phyloP scores from a whole-genome alignment of 768 basidiomycete genomes.

The Phylloporus arenicola region DNA sequence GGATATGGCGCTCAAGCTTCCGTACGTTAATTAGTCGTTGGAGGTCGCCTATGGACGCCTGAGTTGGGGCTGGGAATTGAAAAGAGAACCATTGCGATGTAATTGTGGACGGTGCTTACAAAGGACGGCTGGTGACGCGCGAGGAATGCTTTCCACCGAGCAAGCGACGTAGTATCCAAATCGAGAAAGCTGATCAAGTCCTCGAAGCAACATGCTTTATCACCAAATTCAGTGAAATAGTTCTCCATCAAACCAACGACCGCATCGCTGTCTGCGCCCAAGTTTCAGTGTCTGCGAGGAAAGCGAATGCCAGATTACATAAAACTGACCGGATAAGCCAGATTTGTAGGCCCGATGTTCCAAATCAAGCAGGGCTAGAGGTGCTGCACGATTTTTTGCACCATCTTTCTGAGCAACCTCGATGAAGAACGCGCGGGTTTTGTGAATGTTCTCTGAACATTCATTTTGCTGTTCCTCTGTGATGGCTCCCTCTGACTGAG shows the following conservation, averaged over 20 bases:
- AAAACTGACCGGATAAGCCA: conserved; percentile 39
- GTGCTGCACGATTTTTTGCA: conserved; percentile 64
- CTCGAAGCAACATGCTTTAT: conserved; percentile 84
- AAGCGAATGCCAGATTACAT: neutral
- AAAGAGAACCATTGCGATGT: conserved; percentile 10
- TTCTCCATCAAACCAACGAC: conserved; percentile 49
- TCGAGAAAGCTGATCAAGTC: conserved; percentile 68
- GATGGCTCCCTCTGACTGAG: conserved; percentile 19
- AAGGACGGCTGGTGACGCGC: conserved; percentile 42
- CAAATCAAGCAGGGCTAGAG: conserved; percentile 70
- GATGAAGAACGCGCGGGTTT: conserved; percentile 48
- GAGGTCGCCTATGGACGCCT: conserved; percentile 53
- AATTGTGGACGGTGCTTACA: conserved; percentile 34
- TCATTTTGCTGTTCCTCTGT: conserved; percentile 36
- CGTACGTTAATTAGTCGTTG: conserved; percentile 66
- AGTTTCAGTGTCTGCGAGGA: conserved; percentile 2
- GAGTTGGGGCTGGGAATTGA: conserved; percentile 12
- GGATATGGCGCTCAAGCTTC: conserved; percentile 65
- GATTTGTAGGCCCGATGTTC: conserved; percentile 53
- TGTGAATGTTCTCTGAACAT: conserved; percentile 35
- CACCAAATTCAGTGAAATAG: conserved; percentile 70
- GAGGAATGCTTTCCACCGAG: conserved; percentile 52
- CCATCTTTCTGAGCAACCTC: conserved; percentile 63
- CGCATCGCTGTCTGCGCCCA: conserved; percentile 38
- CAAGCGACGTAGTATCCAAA: conserved; percentile 43